Conservation (phyloP, 2,329 filamentous ascomycete genomes). For the Blumeria graminis region DNA sequence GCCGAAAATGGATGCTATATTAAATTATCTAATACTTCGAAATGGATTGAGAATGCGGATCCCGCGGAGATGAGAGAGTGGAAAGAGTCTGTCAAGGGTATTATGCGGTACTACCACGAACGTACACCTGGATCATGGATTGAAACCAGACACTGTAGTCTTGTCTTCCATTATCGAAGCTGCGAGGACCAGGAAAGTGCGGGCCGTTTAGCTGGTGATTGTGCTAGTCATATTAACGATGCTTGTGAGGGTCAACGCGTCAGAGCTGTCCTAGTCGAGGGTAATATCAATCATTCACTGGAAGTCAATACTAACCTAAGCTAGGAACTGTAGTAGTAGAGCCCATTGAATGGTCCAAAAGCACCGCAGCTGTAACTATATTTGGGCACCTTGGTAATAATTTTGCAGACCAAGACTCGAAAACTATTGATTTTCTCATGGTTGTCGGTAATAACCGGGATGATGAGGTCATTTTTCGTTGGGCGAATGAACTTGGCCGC, state of each 20-base stretch:
- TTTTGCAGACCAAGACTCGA: constrained; percentile 14
- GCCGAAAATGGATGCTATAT: constrained; percentile 90
- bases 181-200: constrained; percentile 57
- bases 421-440: constrained; percentile 57
- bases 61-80: constrained; percentile 44
- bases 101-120: constrained; percentile 74
- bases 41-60: constrained; percentile 62
- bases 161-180: constrained; percentile 75
- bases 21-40: constrained; percentile 38
- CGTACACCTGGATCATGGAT: constrained; percentile 71
- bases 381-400: constrained; percentile 27
- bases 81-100: constrained; percentile 64
- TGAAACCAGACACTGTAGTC: constrained; percentile 74
- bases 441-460: constrained; percentile 79
- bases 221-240: constrained; percentile 86
- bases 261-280: constrained; percentile 58
- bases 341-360: constrained; percentile 68
- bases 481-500: constrained; percentile 57
- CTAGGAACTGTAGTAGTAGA: constrained; percentile 54
- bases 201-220: constrained; percentile 61
- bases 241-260: constrained; percentile 65
- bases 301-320: constrained; percentile 2
- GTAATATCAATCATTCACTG: constrained; percentile 4
- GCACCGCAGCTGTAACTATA: constrained; percentile 53
- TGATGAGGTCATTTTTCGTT: constrained; percentile 81